Evolutionary conservation across 257 asterid species (phyloP).

Genomic region (Pogostemon cablin): DNA sequence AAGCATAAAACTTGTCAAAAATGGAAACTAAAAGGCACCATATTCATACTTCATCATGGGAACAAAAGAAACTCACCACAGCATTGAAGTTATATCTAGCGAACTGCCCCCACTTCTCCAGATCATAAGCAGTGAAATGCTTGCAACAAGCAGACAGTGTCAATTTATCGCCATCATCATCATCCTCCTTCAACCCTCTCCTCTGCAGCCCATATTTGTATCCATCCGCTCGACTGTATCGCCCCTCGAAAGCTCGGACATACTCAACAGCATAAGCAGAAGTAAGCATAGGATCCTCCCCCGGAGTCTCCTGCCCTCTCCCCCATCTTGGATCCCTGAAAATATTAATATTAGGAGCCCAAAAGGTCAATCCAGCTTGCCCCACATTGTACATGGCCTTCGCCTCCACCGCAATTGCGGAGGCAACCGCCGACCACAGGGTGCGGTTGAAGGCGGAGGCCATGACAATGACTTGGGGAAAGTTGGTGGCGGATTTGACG

Average conservation of each 20-base stretch:
- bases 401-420: slow-evolving; percentile 75
- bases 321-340: slow-evolving; percentile 99
- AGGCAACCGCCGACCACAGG: slow-evolving; percentile 64
- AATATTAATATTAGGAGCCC: slow-evolving; percentile 91
- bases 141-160: slow-evolving; percentile 93
- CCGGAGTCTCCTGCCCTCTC: slow-evolving; percentile 96
- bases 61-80: slow-evolving; percentile 47
- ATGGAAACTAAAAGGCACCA: background rate
- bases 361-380: slow-evolving; percentile 86
- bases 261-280: slow-evolving; percentile 73
- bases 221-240: slow-evolving; percentile 1
- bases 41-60: background rate
- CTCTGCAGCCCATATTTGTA: slow-evolving; percentile 26
- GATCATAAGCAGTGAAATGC: slow-evolving; percentile 89
- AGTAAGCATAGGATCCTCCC: slow-evolving; percentile 87
- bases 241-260: slow-evolving; percentile 69
- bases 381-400: slow-evolving; percentile 75
- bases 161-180: slow-evolving; percentile 46
- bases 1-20: slow-evolving; percentile 12
- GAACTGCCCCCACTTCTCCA: slow-evolving; percentile 84
- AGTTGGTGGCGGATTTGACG: slow-evolving; percentile 61
- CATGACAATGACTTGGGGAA: slow-evolving; percentile 84
- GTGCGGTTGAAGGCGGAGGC: slow-evolving; percentile 79
- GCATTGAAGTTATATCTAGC: slow-evolving; percentile 81
- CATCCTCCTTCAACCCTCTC: slow-evolving; percentile 34